Evolutionary conservation across 108 stramenopile species (phyloP), one percentile per base, ranked within the genome.

Genomic region (Conticribra weissflogii): DNA sequence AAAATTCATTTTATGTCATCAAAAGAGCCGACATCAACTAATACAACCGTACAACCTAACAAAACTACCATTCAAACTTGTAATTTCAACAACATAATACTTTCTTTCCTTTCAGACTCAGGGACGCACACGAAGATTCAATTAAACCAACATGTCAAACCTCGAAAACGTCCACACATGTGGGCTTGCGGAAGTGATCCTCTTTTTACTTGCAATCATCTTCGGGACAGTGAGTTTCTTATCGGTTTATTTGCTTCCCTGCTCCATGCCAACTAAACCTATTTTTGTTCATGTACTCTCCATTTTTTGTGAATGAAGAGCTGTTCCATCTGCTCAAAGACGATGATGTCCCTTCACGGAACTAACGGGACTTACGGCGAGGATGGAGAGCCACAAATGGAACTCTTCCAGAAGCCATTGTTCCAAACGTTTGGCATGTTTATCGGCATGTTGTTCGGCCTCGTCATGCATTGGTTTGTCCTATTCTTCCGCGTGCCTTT

Each of bases 381-480:
- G n/a, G 85, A 87, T n/a, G 88, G 68, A 4, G 47, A 47, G 0
- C 54, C 62, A 0, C 25, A 78, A 41, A 51, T 67, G 27, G 91
- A 94, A 65, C 24, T 63, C 2, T 96, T 96, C 65, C 54, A 65
- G 9, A 92, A 91, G 54, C 89, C 87, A 18, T 51, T 93, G 2
- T 88, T 90, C 65, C 87, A 87, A 64, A 94, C 96, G 2, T 91
- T 93, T 64, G 93, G 93, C 18, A 96, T 96, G 96, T 96, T 96
- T 66, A 68, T 96, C n/a, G 96, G 93, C 22, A 96, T 94, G 93
- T 24, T 76, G 45, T 90, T 86, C 54, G 93, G 86, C 23, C 55
- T 96, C n/a, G 52, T 81, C n/a, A 85, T 93, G 86, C 96, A 96
- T 69, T 79, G 59, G 56, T 24, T 83, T 12, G 90, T 93, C 18